Evolutionary conservation across 495 filamentous ascomycete genomes (phyloP).

Genomic region (Penicillium tannophilum): DNA sequence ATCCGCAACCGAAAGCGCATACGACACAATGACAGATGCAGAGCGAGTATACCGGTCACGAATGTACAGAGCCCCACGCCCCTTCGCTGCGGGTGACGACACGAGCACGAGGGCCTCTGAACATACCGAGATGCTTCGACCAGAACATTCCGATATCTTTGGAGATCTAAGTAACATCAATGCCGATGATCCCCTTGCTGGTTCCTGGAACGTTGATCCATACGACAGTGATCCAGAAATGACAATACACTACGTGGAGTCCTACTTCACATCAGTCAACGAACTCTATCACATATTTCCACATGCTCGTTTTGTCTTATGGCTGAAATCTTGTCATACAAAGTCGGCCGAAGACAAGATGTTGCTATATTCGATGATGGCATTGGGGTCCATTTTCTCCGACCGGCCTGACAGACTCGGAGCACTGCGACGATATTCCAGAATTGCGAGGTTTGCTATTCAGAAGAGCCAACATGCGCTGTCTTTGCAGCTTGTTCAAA

Average conservation of each 20-base stretch:
- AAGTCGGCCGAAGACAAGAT: constrained; percentile 69
- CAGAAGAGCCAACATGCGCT: constrained; percentile 50
- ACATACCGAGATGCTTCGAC: constrained; percentile 18
- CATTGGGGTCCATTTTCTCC: constrained; percentile 60
- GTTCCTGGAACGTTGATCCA: constrained; percentile 66
- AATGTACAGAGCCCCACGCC: constrained; percentile 20
- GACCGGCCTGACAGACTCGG: constrained; percentile 48
- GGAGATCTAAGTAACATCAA: constrained; percentile 35
- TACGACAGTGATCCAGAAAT: constrained; percentile 54
- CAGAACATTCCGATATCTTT: constrained; percentile 40
- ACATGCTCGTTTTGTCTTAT: constrained; percentile 50
- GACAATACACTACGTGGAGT: constrained; percentile 53
- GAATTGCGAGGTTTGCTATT: constrained; percentile 60
- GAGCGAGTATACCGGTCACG: constrained; percentile 30
- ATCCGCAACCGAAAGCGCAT: constrained; percentile 29
- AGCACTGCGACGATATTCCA: constrained; percentile 52
- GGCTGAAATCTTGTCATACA: constrained; percentile 51
- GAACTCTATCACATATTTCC: constrained; percentile 61
- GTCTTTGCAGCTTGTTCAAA: constrained; percentile 63
- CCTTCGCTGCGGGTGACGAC: constrained; percentile 21
- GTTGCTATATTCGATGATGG: constrained; percentile 67
- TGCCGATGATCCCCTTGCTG: constrained; percentile 48
- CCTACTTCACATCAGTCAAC: constrained; percentile 58
- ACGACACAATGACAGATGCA: constrained; percentile 29
- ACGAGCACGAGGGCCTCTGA: constrained; percentile 13